Percentiles rank a stretch among this genome's conserved stretches.
Conservation (phyloP, 202 grass and related monocot genomes). For the Saccharum hybrid region DNA sequence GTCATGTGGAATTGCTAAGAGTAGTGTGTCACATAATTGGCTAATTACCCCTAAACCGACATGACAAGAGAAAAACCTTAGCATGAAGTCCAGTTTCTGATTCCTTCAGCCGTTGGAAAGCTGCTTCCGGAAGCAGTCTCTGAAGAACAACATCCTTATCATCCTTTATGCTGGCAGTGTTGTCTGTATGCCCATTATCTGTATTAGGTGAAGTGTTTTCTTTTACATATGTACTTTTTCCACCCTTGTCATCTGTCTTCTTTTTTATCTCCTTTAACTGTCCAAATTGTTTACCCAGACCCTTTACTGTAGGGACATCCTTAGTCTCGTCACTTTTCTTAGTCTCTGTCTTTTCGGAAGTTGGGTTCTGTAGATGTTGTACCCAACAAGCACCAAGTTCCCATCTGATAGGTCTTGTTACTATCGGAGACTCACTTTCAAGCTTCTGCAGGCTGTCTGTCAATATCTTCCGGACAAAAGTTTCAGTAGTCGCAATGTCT, state of each 20-base stretch:
- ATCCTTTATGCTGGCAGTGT: slow-evolving; percentile 54
- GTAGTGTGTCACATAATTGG: slow-evolving; percentile 1
- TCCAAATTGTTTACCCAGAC: slow-evolving; percentile 95
- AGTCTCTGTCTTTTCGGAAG: slow-evolving; percentile 70
- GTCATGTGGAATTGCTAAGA: not conserved
- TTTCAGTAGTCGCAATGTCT: slow-evolving; percentile 49
- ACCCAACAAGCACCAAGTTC: slow-evolving; percentile 99
- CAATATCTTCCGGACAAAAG: slow-evolving; percentile 70
- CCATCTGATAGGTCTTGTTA: slow-evolving; percentile 83
- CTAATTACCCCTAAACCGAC: slow-evolving; percentile 23
- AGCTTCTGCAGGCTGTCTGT: slow-evolving; percentile 79
- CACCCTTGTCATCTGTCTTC: slow-evolving; percentile 79
- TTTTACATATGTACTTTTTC: slow-evolving; percentile 51
- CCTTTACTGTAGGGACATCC: slow-evolving; percentile 84
- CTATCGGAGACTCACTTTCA: slow-evolving; percentile 61
- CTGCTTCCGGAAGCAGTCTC: slow-evolving; percentile 66
- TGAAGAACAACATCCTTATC: slow-evolving; percentile 60
- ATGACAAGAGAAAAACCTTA: slow-evolving; percentile 63
- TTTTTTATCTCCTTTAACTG: slow-evolving; percentile 96
- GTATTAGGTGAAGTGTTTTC: slow-evolving; percentile 47
- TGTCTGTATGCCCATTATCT: slow-evolving; percentile 45
- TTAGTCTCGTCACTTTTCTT: slow-evolving; percentile 75
- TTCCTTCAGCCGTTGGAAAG: slow-evolving; percentile 70
- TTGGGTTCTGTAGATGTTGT: slow-evolving; percentile 87
- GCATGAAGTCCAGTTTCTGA: slow-evolving; percentile 74